A percentile compares a stretch with the other conserved stretches of the same genome.
These are phyloP conservation scores for Neurospora sp. DNA, from an alignment of 495 filamentous ascomycete genomes.

Conservation along the genomic window DNA sequence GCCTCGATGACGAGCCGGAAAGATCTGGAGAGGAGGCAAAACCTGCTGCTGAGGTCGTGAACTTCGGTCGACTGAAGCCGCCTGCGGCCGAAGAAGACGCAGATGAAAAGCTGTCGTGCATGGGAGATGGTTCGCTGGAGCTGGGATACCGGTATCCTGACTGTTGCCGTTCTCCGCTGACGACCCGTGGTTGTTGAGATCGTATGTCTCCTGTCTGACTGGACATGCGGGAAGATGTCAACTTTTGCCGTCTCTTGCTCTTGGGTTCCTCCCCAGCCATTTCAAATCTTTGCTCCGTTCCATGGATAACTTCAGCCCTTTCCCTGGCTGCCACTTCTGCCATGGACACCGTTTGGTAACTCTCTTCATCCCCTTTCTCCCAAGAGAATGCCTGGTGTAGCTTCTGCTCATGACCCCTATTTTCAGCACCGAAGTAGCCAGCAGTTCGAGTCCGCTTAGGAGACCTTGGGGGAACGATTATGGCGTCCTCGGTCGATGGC, in stretches of 20 bases:
- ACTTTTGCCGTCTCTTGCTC: slow-evolving; percentile 1
- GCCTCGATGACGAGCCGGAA: background rate
- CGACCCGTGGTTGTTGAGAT: background rate
- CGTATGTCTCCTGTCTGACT: background rate
- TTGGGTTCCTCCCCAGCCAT: background rate
- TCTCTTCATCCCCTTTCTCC: background rate
- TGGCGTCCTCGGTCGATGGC: background rate
- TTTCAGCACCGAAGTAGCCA: background rate
- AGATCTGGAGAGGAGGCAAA: background rate
- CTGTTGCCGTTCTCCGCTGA: background rate
- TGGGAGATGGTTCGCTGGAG: background rate
- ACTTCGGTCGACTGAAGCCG: background rate
- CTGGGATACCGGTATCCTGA: background rate
- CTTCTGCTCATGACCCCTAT: background rate
- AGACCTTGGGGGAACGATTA: slow-evolving; percentile 17
- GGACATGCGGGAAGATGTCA: background rate
- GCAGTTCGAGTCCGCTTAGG: slow-evolving; percentile 8
- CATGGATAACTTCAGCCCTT: background rate
- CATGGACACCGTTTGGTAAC: background rate
- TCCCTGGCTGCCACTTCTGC: background rate
- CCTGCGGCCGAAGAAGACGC: background rate
- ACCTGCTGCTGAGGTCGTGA: background rate
- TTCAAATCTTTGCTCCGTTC: background rate
- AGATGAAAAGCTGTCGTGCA: background rate
- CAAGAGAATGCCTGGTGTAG: background rate